phyloP scores from a whole-genome alignment of 495 filamentous ascomycete genomes.

The Neurospora tetraspora region DNA sequence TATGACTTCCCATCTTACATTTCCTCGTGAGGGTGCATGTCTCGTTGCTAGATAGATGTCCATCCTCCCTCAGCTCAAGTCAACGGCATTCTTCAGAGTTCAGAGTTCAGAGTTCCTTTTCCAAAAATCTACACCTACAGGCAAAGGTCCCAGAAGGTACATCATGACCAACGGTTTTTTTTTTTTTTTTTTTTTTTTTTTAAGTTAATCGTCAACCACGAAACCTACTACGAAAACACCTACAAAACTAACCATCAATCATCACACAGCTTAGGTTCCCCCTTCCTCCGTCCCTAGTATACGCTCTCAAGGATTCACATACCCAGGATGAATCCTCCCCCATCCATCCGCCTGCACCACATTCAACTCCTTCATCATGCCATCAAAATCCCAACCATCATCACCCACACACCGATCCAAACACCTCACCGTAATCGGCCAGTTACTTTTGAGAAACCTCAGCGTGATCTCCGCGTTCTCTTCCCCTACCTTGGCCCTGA shows the following conservation, averaged over 20 bases:
- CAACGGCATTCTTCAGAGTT: neutral
- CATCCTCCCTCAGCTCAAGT: neutral
- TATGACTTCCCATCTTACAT: too few species aligned
- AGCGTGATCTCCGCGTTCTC: neutral
- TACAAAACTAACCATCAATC: too few species aligned
- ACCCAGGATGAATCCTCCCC: conserved; percentile 13
- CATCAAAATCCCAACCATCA: conserved; percentile 10
- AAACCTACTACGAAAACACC: neutral
- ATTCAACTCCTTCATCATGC: conserved; percentile 11
- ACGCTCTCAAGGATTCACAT: conserved; percentile 25
- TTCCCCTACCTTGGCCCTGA: conserved; percentile 13
- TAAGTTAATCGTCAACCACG: neutral
- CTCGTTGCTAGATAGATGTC: too few species aligned
- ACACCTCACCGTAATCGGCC: neutral
- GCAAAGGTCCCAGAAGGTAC: neutral
- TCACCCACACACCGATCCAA: conserved; percentile 27
- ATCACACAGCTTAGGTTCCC: too few species aligned
- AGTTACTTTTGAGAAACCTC: neutral
- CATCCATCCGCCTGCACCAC: conserved; percentile 18
- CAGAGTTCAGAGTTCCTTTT: neutral
- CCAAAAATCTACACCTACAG: neutral
- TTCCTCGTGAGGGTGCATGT: too few species aligned
- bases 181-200: too few species aligned
- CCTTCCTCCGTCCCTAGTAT: neutral
- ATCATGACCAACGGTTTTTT: neutral